Evolutionary conservation across 1,139 yeast species (phyloP).

Genomic region (Spencermartinsiella ligniputridi): DNA sequence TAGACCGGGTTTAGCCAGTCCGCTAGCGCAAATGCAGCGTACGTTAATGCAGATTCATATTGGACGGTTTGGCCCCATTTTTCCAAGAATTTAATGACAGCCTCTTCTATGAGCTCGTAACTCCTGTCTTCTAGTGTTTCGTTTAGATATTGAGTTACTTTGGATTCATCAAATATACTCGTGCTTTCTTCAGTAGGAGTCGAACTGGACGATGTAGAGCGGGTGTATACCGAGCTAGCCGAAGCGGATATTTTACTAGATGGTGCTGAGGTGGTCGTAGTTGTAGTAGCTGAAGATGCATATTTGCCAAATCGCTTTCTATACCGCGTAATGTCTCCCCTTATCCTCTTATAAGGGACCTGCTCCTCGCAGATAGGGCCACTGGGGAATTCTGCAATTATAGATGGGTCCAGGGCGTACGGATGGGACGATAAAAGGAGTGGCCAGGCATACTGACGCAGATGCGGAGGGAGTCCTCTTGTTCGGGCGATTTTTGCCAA

Average conservation of each 20-base stretch:
- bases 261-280: conserved; percentile 4
- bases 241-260: conserved; percentile 15
- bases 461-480: conserved; percentile 78
- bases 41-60: conserved; percentile 76
- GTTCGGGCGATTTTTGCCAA: conserved; percentile 79
- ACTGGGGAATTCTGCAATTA: conserved; percentile 47
- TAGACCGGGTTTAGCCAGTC: conserved; percentile 77
- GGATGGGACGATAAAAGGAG: conserved; percentile 77
- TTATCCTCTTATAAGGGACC: conserved; percentile 29
- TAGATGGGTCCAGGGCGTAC: conserved; percentile 69
- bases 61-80: conserved; percentile 79
- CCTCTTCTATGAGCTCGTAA: conserved; percentile 52
- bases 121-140: conserved; percentile 20
- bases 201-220: conserved; percentile 14
- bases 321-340: conserved; percentile 32
- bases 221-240: conserved; percentile 1
- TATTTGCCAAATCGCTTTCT: conserved; percentile 18
- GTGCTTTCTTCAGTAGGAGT: conserved; percentile 1
- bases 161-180: conserved; percentile 2
- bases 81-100: conserved; percentile 58
- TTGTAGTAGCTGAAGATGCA: conserved; percentile 10
- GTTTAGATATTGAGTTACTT: conserved; percentile 12
- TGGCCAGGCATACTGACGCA: conserved; percentile 83
- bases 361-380: conserved; percentile 15
- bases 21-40: conserved; percentile 85